These are phyloP conservation scores for Wickerhamiella vanderwaltii DNA, from an alignment of 805 yeast genomes.

Conservation along the genomic window DNA sequence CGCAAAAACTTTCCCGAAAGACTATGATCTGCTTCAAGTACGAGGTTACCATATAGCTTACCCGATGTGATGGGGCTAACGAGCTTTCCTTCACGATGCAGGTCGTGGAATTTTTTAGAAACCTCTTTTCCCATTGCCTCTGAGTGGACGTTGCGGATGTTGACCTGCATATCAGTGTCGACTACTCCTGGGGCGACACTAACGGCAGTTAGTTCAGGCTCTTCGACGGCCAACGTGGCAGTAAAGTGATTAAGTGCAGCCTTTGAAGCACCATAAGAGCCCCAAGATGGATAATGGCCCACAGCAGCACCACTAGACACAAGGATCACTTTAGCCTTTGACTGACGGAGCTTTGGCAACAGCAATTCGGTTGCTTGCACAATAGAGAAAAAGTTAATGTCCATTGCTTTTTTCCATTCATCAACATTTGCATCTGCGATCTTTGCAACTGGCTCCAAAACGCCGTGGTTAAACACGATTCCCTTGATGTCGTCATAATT, in stretches of 20 bases:
- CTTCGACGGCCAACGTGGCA: slow-evolving; percentile 54
- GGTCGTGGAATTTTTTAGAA: slow-evolving; percentile 48
- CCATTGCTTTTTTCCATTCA: slow-evolving; percentile 54
- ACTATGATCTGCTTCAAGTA: slow-evolving; percentile 44
- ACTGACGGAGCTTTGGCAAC: slow-evolving; percentile 40
- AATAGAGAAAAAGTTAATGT: slow-evolving; percentile 67
- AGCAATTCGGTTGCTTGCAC: slow-evolving; percentile 40
- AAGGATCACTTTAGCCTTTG: slow-evolving; percentile 55
- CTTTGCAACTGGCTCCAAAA: slow-evolving; percentile 60
- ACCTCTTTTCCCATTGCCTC: slow-evolving; percentile 55
- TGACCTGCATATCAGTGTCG: slow-evolving; percentile 76
- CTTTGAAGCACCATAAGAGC: slow-evolving; percentile 82
- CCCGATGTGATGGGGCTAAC: slow-evolving; percentile 67
- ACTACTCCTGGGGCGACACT: slow-evolving; percentile 94
- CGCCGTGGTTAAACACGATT: slow-evolving; percentile 60
- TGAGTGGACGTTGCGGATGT: slow-evolving; percentile 48
- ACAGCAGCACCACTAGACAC: slow-evolving; percentile 86
- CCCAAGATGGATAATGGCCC: slow-evolving; percentile 60
- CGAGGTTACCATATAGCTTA: slow-evolving; percentile 51
- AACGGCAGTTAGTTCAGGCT: slow-evolving; percentile 43
- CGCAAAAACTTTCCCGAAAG: slow-evolving; percentile 61
- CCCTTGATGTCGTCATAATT: slow-evolving; percentile 26
- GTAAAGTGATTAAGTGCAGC: slow-evolving; percentile 81
- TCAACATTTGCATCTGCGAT: slow-evolving; percentile 40
- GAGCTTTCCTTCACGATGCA: slow-evolving; percentile 46